Percentiles rank a stretch among this genome's conserved stretches.
phyloP scores from a whole-genome alignment of 2,329 filamentous ascomycete species.

The Pseudopithomyces chartarum region DNA sequence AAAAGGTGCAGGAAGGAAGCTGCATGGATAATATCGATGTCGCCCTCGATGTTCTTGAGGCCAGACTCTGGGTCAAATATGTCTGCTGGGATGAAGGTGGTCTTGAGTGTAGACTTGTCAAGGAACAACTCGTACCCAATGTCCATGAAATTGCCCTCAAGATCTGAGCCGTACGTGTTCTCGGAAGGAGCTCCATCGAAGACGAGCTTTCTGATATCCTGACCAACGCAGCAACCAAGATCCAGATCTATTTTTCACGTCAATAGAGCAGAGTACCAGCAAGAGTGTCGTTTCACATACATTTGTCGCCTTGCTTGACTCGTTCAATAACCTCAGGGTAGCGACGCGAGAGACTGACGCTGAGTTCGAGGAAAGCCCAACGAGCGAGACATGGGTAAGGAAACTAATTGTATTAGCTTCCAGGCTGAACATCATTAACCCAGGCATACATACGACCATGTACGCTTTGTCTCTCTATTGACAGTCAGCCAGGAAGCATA shows the following conservation, averaged over 20 bases:
- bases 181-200: constrained; percentile 48
- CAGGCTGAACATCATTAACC: neutral
- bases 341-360: constrained; percentile 25
- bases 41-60: constrained; percentile 42
- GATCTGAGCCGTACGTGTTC: constrained; percentile 49
- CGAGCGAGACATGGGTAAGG: constrained; percentile 46
- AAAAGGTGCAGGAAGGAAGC: constrained; percentile 53
- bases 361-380: constrained; percentile 44
- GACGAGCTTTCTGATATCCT: constrained; percentile 52
- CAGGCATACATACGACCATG: constrained; percentile 27
- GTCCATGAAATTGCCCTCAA: constrained; percentile 55
- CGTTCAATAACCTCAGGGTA: constrained; percentile 43
- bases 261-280: neutral
- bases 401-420: constrained; percentile 22
- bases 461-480: constrained; percentile 38
- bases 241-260: neutral
- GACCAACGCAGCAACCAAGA: constrained; percentile 43
- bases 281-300: constrained; percentile 43
- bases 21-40: constrained; percentile 50
- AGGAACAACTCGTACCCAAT: constrained; percentile 54
- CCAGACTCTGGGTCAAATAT: constrained; percentile 42
- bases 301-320: constrained; percentile 38
- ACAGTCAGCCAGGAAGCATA: constrained; percentile 1
- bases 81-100: constrained; percentile 59
- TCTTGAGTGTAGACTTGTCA: constrained; percentile 48